Conservation (phyloP, 2,329 filamentous ascomycete species). For the Colletotrichum graminicola region DNA sequence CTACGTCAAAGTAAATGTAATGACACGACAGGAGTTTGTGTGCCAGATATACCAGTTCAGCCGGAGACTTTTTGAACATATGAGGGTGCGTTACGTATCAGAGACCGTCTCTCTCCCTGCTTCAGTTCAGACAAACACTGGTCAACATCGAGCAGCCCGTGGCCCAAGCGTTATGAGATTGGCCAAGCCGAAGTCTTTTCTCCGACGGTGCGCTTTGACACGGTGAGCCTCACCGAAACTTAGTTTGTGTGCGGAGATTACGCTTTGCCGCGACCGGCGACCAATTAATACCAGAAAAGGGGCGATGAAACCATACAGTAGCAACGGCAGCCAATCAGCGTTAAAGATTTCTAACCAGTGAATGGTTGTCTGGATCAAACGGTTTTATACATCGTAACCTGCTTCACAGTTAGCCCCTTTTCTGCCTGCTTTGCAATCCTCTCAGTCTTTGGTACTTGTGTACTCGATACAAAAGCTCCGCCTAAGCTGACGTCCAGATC, state of each 20-base stretch:
- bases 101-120: neutral
- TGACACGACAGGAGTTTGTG: neutral
- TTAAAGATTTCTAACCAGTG: no score
- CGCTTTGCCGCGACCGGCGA: neutral
- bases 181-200: neutral
- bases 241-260: conserved; percentile 1
- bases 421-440: neutral
- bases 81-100: neutral
- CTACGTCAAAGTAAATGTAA: neutral
- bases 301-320: conserved; percentile 6
- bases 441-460: neutral
- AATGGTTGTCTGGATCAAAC: neutral
- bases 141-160: neutral
- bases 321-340: conserved; percentile 3
- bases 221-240: conserved; percentile 9
- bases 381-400: neutral
- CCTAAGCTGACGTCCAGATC: neutral
- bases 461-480: neutral
- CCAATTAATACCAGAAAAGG: neutral
- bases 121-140: neutral
- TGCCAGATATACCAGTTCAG: neutral
- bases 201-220: conserved; percentile 3
- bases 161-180: neutral
- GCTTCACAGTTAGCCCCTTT: neutral
- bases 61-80: neutral